These are phyloP conservation scores for Linaria vulgaris DNA, from an alignment of 257 asterid species.

Conservation along the genomic window DNA sequence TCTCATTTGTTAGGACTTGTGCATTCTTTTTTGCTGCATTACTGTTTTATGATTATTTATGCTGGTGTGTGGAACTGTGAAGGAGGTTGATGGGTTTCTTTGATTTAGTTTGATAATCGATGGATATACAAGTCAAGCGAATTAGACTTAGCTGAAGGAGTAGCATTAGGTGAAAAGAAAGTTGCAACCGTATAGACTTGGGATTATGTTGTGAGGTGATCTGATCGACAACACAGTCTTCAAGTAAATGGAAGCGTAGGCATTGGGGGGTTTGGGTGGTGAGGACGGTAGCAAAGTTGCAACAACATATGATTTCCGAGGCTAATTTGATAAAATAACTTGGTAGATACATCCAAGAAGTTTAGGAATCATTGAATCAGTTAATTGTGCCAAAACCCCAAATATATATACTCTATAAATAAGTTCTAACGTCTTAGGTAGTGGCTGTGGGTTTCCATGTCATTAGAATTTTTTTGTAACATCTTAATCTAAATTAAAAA, in stretches of 20 bases:
- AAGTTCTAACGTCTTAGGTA: too few relatives aligned
- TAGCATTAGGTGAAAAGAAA: not conserved
- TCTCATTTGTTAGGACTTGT: not conserved
- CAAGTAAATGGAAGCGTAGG: not conserved
- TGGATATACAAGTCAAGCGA: not conserved
- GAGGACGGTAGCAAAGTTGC: too few relatives aligned
- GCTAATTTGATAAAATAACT: not conserved
- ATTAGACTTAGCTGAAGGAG: not conserved
- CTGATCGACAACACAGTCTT: not conserved
- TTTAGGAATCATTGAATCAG: too few relatives aligned
- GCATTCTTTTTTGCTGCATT: too few relatives aligned
- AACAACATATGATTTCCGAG: not conserved
- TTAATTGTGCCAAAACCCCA: too few relatives aligned
- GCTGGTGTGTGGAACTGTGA: not conserved
- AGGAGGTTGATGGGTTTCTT: constrained; percentile 19
- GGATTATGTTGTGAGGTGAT: not conserved
- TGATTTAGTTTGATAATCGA: not conserved
- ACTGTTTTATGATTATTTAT: not conserved
- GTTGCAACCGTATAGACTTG: not conserved
- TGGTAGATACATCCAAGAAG: not conserved
- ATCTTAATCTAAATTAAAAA: too few relatives aligned
- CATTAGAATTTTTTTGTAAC: too few relatives aligned
- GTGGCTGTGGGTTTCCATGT: too few relatives aligned
- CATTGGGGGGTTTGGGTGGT: too few relatives aligned
- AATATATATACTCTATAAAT: too few relatives aligned